phyloP scores from a whole-genome alignment of 352 stramenopile species.

The Poterioochromonas sp. region DNA sequence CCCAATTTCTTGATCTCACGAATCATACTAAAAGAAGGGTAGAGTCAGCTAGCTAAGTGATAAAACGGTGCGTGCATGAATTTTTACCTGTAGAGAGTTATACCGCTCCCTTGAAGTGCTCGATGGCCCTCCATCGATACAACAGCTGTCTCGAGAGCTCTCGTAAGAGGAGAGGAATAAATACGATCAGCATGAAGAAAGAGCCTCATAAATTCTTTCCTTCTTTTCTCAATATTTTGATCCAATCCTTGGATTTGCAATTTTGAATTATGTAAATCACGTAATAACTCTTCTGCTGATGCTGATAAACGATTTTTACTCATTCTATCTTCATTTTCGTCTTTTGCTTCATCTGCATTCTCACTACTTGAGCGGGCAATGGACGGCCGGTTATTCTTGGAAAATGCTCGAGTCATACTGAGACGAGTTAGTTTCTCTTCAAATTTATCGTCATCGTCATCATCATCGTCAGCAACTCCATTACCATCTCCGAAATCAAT shows the following conservation, averaged over 20 bases:
- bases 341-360: too few species aligned
- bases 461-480: too few species aligned
- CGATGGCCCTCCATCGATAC: background rate
- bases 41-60: background rate
- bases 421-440: too few species aligned
- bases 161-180: slow-evolving; percentile 12
- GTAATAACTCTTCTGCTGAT: background rate
- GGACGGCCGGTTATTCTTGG: too few species aligned
- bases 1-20: slow-evolving; percentile 19
- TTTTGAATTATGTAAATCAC: background rate
- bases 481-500: too few species aligned
- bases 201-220: background rate
- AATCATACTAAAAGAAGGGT: background rate
- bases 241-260: background rate
- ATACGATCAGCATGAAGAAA: slow-evolving; percentile 5
- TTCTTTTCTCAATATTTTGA: background rate
- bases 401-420: too few species aligned
- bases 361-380: too few species aligned
- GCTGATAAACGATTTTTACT: background rate
- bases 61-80: background rate
- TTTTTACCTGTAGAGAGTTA: slow-evolving; percentile 4
- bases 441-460: too few species aligned
- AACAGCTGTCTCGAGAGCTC: slow-evolving; percentile 4
- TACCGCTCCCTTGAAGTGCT: background rate
- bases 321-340: too few species aligned